Evolutionary conservation across 176 grass and related monocot species (phyloP).

Genomic region (Zea mays): Zm-B73-REFERENCE-NAM-5.0 NC_050101.1:166340001-166340500

Average conservation of each 20-base stretch:
- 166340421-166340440: too few species aligned
- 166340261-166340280: constrained; percentile 2
- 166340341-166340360: too few species aligned
- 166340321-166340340: too few species aligned
- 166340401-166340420: too few species aligned
- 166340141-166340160: constrained; percentile 12
- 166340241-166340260: constrained; percentile 35
- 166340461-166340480: too few species aligned
- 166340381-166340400: too few species aligned
- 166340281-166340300: neutral
- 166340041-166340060: constrained; percentile 87
- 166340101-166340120: neutral
- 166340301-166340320: constrained; percentile 37
- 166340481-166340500: too few species aligned
- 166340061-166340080: constrained; percentile 84
- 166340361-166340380: too few species aligned
- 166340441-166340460: too few species aligned
- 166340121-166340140: constrained; percentile 3
- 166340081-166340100: constrained; percentile 83
- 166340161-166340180: constrained; percentile 18
- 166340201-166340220: constrained; percentile 22
- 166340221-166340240: neutral
- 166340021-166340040: constrained; percentile 83
- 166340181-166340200: constrained; percentile 10
- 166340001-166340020: constrained; percentile 89